A percentile compares a stretch with the other conserved stretches of the same genome.
phyloP scores from a whole-genome alignment of 257 asterid genomes.

The Lavandula angustifolia region DNA sequence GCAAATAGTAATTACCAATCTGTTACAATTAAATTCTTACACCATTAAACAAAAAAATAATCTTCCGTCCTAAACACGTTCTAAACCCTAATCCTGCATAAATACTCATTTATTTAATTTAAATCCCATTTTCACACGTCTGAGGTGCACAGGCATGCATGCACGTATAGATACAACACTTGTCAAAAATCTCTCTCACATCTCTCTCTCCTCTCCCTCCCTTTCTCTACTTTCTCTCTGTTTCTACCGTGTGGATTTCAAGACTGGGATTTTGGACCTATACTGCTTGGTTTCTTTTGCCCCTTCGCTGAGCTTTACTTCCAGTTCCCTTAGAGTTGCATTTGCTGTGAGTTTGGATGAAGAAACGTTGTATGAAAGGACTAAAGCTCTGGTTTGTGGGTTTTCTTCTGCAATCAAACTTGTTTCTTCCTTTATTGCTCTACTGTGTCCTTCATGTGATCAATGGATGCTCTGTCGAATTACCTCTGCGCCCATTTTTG shows the following conservation, averaged over 20 bases:
- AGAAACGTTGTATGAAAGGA: conserved; percentile 14
- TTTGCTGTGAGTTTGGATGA: conserved; percentile 2
- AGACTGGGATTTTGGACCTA: conserved; percentile 30
- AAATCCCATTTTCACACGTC: conserved; percentile 5
- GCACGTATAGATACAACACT: conserved; percentile 31
- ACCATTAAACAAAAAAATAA: neutral
- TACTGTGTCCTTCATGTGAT: conserved; percentile 21
- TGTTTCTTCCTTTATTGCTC: neutral
- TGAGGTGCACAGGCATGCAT: conserved; percentile 27
- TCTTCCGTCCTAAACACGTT: conserved; percentile 18
- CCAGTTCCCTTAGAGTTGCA: neutral
- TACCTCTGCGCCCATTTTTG: conserved; percentile 45
- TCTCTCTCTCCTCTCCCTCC: conserved; percentile 2
- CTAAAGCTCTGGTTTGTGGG: neutral
- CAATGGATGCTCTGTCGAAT: conserved; percentile 53
- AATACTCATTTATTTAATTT: neutral
- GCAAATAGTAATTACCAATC: conserved; percentile 9
- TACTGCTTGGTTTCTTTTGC: conserved; percentile 9
- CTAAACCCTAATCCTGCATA: neutral
- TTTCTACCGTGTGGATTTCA: conserved; percentile 34
- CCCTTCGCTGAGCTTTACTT: conserved; percentile 21
- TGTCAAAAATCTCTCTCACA: conserved; percentile 7
- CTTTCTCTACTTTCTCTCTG: conserved; percentile 38
- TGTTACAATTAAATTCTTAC: neutral
- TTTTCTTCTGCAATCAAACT: neutral